These are phyloP conservation scores for Meripilus lineatus DNA, from an alignment of 1,284 basidiomycete species.

Conservation along the genomic window DNA sequence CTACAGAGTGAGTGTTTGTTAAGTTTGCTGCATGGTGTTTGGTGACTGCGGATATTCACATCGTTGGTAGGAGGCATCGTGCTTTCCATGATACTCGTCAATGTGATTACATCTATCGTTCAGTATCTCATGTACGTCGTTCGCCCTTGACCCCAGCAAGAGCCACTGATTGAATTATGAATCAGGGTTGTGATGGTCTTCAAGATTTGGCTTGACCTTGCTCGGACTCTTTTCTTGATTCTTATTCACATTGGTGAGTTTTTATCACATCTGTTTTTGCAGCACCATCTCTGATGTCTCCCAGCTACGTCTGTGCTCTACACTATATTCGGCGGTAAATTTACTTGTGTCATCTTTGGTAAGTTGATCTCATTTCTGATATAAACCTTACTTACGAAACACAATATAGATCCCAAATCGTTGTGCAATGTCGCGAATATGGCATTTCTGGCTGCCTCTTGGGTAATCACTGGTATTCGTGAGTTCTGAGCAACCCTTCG, in stretches of 20 bases:
- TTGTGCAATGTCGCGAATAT: slow-evolving; percentile 31
- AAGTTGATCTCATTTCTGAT: too few relatives aligned
- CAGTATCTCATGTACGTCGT: slow-evolving; percentile 43
- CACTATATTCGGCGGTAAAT: slow-evolving; percentile 27
- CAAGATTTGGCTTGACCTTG: slow-evolving; percentile 37
- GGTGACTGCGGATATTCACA: slow-evolving; percentile 1
- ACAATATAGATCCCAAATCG: slow-evolving; percentile 27
- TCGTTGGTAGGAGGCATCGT: slow-evolving; percentile 38
- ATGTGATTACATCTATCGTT: slow-evolving; percentile 36
- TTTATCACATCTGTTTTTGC: slow-evolving; percentile 3
- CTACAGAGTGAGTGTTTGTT: slow-evolving; percentile 33
- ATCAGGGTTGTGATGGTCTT: slow-evolving; percentile 46
- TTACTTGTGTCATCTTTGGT: slow-evolving; percentile 41
- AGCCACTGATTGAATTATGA: too few relatives aligned
- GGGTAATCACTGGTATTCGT: slow-evolving; percentile 33
- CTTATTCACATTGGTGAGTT: slow-evolving; percentile 34
- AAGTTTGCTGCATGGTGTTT: neutral
- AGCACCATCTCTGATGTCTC: neutral
- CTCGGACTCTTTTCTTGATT: slow-evolving; percentile 33
- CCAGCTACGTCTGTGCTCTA: slow-evolving; percentile 27
- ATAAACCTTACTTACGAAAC: too few relatives aligned
- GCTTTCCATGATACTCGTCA: slow-evolving; percentile 29
- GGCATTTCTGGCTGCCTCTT: slow-evolving; percentile 32
- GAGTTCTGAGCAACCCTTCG: slow-evolving; percentile 9
- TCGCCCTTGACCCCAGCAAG: neutral